Base-by-base conservation (phyloP, 1,284 basidiomycete species). In the Thelephora terrestris region DNA sequence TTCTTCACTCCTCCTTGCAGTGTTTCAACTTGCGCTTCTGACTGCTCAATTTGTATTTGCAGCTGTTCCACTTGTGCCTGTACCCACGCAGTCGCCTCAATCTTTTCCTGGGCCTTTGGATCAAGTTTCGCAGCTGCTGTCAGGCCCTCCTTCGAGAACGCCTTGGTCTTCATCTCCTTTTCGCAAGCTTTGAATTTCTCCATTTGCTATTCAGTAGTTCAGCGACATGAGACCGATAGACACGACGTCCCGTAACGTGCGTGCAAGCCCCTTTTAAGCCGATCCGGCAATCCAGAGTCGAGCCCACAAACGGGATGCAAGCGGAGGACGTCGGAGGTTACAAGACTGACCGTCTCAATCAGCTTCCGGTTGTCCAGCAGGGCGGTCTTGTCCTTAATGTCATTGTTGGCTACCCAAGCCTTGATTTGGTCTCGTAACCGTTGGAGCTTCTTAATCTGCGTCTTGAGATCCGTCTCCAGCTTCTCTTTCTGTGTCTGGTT, bases 161-260 rank as follows among this genome's bases (percentile, higher is more conserved):
- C 96, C 66, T 99, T 99, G 53, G 96, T 99, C 79, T 99, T 99
- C 93, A 99, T 98, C 70, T 99, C 96, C 73, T 99, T 99, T 73
- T 99, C 96, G 68, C 92, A 91, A 21, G 95, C 95, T 63, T 99
- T 99, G 80, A 99, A 99, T 63, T 91, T 92, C 72, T 99, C 96
- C 96, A 99, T 99, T 96, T 99, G 96, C 94, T 98, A 46, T 32
- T 32, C 17, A 23, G 24, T 24, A 34, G 39, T 17, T 27, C 5
- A 23, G 36, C 10, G 24, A 21, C 21, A 43, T 12, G 50, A 35
- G 23, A 35, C 32, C 4, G 20, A 48, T 25, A 23, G 21, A 39
- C 25, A 45, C 7, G 42, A 43, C 47, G 45, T 40, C 44, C 52
- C 50, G 51, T 47, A 48, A 49, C 46, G 21, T 48, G 38, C 48